Conservation (phyloP, 352 stramenopile genomes). For the Pythium oligandrum region DNA sequence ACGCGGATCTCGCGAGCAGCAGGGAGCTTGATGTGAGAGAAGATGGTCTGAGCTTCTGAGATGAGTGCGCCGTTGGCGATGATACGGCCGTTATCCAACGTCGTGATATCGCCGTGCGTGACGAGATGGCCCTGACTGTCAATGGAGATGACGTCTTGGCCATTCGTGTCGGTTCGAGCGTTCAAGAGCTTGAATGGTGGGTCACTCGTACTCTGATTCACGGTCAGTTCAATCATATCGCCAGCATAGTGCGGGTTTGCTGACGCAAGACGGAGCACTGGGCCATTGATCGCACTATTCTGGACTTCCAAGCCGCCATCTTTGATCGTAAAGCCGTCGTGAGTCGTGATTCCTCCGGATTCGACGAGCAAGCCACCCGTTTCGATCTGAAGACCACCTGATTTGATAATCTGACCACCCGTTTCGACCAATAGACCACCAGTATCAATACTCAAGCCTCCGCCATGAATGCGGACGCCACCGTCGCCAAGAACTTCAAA, state of each 20-base stretch:
- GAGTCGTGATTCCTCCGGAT: conserved; percentile 39
- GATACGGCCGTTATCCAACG: conserved; percentile 34
- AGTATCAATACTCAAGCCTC: too few species aligned
- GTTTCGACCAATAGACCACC: too few species aligned
- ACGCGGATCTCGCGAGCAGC: conserved; percentile 36
- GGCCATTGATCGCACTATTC: conserved; percentile 37
- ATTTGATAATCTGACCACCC: too few species aligned
- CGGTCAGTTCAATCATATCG: conserved; percentile 44
- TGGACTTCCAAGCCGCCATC: conserved; percentile 53
- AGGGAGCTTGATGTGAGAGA: conserved; percentile 33
- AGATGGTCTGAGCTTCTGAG: conserved; percentile 46
- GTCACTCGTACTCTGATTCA: conserved; percentile 18
- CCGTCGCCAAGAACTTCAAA: conserved; percentile 60
- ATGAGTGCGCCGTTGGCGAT: conserved; percentile 49
- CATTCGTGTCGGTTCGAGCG: conserved; percentile 7
- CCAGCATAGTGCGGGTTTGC: conserved; percentile 48
- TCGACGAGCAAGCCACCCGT: conserved; percentile 53
- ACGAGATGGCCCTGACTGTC: conserved; percentile 43
- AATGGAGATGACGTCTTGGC: conserved; percentile 29
- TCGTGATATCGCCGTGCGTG: conserved; percentile 46
- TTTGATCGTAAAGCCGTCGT: conserved; percentile 52
- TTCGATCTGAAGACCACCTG: conserved; percentile 3
- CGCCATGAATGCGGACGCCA: conserved; percentile 42
- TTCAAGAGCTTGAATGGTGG: conserved; percentile 52
- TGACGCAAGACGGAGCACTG: conserved; percentile 36